Base-by-base conservation (phyloP, 2,329 filamentous ascomycete genomes). In the Phaeosphaeriaceae sp. region DNA sequence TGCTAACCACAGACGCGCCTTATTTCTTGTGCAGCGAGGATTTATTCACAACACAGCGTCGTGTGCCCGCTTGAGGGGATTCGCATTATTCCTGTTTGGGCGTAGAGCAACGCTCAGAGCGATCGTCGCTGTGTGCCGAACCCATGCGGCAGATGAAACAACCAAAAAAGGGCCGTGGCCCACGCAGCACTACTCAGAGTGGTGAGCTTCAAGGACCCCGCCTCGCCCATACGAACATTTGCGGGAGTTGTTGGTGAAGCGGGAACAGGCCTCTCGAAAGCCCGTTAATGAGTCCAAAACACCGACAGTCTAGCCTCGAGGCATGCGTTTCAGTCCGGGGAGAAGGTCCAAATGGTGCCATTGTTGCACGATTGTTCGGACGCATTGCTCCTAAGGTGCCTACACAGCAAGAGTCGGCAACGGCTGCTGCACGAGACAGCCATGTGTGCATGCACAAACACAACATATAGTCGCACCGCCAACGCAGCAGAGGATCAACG, bases 61-160 rank as follows among this genome's bases (percentile, higher is more conserved):
- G 40, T 46, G 41, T 36, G 41, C n/a, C 7, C n/a, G 27, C 15
- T 53, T 15, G 21, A 51, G 56, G 22, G n/a, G 42, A 42, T 21
- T 42, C 40, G 27, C 33, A 41, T 45, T 17, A 46, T 61, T 41
- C 56, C 53, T 44, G 46, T 56, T 62, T 41, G 47, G 59, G 61
- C 54, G 44, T 63, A 66, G 63, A 52, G 53, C 57, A 61, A 61
- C 62, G 65, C 61, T 48, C 62, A 60, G 61, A 58, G 60, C 61
- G 62, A 70, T 71, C 69, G 61, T 65, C 61, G 55, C 58, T 57
- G 54, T 48, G 48, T 53, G 50, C 52, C 52, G 21, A 61, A 58
- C 58, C 59, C 57, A 52, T 33, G 52, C 54, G 51, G 53, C 54
- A 24, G 48, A 53, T 72, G 70, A 73, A 71, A 73, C 70, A 70